phyloP scores from a whole-genome alignment of 371 early-diverging fungal genomes.

The Neoconidiobolus thromboides region DNA sequence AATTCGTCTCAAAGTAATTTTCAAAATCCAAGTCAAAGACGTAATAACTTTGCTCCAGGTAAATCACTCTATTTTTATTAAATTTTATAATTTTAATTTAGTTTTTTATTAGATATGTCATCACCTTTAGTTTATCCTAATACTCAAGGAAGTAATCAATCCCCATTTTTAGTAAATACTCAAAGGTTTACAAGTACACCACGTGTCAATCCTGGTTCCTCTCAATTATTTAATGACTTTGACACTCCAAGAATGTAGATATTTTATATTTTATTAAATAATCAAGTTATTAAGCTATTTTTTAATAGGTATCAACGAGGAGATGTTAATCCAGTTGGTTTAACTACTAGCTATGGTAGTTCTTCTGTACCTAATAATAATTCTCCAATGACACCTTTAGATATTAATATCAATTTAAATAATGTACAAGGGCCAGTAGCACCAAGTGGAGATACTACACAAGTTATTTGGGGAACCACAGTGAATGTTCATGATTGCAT shows the following conservation, averaged over 20 bases:
- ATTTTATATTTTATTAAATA: not conserved
- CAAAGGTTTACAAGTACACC: too few relatives aligned
- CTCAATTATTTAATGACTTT: too few relatives aligned
- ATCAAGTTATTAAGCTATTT: not conserved
- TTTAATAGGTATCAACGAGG: conserved; percentile 4
- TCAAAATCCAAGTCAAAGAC: too few relatives aligned
- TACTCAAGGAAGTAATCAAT: too few relatives aligned
- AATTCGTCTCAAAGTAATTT: too few relatives aligned
- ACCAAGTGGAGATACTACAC: conserved; percentile 6
- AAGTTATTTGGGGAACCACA: conserved; percentile 97
- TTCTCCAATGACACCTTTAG: not conserved
- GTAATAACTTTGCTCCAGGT: too few relatives aligned
- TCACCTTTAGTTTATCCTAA: not conserved
- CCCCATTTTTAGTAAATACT: too few relatives aligned
- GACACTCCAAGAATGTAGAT: not conserved
- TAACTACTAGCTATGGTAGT: not conserved
- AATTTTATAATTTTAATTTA: too few relatives aligned
- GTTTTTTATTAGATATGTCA: not conserved
- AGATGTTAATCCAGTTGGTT: not conserved
- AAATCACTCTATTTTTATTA: too few relatives aligned
- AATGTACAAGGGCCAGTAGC: not conserved
- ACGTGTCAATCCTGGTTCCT: not conserved
- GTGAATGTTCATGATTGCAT: conserved; percentile 87
- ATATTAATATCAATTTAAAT: not conserved
- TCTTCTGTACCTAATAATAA: not conserved